Evolutionary conservation across 2,329 filamentous ascomycete species (phyloP).

Genomic region (Dothideomycetes sp.): DNA sequence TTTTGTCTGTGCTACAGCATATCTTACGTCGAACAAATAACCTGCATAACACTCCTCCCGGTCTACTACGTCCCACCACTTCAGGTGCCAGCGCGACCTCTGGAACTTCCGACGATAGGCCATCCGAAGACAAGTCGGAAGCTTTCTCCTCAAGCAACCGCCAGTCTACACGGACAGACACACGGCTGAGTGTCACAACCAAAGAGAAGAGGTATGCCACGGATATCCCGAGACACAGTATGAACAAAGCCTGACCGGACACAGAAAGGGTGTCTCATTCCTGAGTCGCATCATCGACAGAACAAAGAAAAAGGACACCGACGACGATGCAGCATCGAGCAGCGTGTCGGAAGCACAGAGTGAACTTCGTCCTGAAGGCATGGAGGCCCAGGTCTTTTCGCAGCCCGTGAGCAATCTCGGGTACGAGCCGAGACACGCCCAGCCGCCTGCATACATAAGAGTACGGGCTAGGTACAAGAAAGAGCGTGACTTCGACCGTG

Average conservation of each 20-base stretch:
- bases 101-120: constrained; percentile 33
- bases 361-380: constrained; percentile 62
- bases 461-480: constrained; percentile 74
- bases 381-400: constrained; percentile 72
- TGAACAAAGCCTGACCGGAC: neutral
- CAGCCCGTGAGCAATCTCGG: constrained; percentile 60
- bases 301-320: constrained; percentile 54
- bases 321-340: constrained; percentile 24
- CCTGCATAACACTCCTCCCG: too few species aligned
- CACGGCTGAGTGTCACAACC: constrained; percentile 6
- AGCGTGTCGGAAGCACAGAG: constrained; percentile 62
- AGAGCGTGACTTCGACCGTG: constrained; percentile 66
- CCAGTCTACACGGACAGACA: constrained; percentile 1
- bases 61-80: constrained; percentile 33
- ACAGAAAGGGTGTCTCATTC: constrained; percentile 79
- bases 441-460: constrained; percentile 83
- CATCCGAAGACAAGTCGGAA: neutral
- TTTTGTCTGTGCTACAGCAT: constrained; percentile 27
- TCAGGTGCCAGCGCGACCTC: constrained; percentile 18
- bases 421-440: constrained; percentile 77
- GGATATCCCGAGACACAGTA: neutral
- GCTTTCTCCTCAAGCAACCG: neutral
- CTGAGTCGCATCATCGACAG: constrained; percentile 73
- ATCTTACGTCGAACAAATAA: constrained; percentile 56
- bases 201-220: constrained; percentile 9